These are phyloP conservation scores for Lycium barbarum DNA, from an alignment of 257 asterid genomes.

Conservation along the genomic window DNA sequence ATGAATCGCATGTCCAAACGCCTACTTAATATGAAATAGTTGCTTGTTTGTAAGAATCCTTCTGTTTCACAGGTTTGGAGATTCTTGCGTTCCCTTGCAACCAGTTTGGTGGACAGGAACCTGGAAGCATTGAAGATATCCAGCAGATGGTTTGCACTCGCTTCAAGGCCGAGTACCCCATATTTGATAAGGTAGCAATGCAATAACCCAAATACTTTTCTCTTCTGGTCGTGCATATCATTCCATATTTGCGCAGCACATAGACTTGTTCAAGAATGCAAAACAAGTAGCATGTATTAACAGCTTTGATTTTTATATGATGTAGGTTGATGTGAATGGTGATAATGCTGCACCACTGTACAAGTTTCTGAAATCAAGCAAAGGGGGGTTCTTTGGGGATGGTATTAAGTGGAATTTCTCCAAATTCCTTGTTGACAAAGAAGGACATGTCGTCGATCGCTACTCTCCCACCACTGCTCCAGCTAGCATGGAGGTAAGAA, in stretches of 20 bases:
- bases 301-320: not conserved
- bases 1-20: no score
- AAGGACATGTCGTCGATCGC: slow-evolving; percentile 82
- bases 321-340: slow-evolving; percentile 87
- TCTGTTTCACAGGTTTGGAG: slow-evolving; percentile 67
- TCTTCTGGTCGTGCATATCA: not conserved
- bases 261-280: not conserved
- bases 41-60: no score
- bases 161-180: slow-evolving; percentile 89
- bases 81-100: slow-evolving; percentile 97
- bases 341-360: slow-evolving; percentile 70
- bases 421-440: slow-evolving; percentile 81
- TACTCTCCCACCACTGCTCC: slow-evolving; percentile 92
- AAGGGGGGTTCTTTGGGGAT: slow-evolving; percentile 80
- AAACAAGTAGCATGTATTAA: not conserved
- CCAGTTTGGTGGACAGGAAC: slow-evolving; percentile 93
- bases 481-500: slow-evolving; percentile 81
- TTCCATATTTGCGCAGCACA: not conserved
- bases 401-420: slow-evolving; percentile 87
- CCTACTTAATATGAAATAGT: no score
- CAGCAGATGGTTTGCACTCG: slow-evolving; percentile 84
- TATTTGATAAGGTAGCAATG: slow-evolving; percentile 75
- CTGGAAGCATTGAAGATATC: slow-evolving; percentile 85
- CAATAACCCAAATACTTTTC: not conserved
- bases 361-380: slow-evolving; percentile 74